Evolutionary conservation across 352 stramenopile species (phyloP).

Genomic region (Globisporangium nunn): DNA sequence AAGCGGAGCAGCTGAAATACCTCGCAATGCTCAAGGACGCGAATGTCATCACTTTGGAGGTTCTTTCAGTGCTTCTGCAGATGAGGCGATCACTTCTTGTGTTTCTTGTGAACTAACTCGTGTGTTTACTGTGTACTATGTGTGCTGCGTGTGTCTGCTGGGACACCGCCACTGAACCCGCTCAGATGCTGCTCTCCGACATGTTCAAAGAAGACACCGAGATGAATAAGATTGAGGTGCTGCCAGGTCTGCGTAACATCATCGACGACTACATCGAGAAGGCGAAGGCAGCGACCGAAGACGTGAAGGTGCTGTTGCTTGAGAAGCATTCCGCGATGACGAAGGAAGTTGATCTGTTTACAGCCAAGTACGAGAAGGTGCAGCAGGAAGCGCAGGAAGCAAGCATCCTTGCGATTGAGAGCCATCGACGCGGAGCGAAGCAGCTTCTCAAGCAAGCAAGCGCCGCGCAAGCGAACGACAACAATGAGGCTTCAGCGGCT

Average conservation of each 20-base stretch:
- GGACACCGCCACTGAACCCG: neutral
- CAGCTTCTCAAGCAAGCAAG: slow-evolving; percentile 55
- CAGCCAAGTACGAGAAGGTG: slow-evolving; percentile 52
- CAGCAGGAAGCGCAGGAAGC: slow-evolving; percentile 58
- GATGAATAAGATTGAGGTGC: slow-evolving; percentile 87
- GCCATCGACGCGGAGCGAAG: slow-evolving; percentile 73
- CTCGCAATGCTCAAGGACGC: slow-evolving; percentile 73
- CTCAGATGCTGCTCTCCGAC: slow-evolving; percentile 77
- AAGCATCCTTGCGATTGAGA: slow-evolving; percentile 77
- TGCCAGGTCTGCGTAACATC: slow-evolving; percentile 85
- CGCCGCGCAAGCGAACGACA: slow-evolving; percentile 20
- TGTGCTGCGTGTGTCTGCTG: neutral
- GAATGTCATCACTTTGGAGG: slow-evolving; percentile 86
- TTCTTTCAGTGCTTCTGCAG: slow-evolving; percentile 1
- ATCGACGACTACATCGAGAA: slow-evolving; percentile 89
- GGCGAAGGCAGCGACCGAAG: slow-evolving; percentile 70
- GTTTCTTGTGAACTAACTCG: neutral
- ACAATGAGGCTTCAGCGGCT: slow-evolving; percentile 19
- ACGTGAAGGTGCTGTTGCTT: slow-evolving; percentile 74
- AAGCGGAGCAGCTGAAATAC: slow-evolving; percentile 76
- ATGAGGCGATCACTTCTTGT: neutral
- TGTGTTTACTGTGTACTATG: too few relatives aligned
- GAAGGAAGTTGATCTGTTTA: slow-evolving; percentile 55
- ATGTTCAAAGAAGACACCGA: slow-evolving; percentile 93
- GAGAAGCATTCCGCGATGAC: slow-evolving; percentile 56